phyloP scores from a whole-genome alignment of 2,329 filamentous ascomycete genomes.

The Microascus cirrosus region DNA sequence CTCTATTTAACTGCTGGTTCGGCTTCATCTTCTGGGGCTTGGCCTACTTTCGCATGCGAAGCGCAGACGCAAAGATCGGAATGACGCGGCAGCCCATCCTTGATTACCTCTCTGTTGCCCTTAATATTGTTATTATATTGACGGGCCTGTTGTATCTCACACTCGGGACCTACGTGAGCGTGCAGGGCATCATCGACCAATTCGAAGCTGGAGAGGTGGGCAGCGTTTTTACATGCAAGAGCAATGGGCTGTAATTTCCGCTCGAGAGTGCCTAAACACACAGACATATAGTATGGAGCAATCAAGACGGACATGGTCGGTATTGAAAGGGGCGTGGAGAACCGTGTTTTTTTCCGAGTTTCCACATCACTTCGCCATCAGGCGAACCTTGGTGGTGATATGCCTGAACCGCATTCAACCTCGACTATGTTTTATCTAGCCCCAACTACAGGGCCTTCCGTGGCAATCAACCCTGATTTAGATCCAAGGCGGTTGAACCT shows the following conservation, averaged over 20 bases:
- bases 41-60: constrained; percentile 66
- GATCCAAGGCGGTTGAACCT: constrained; percentile 21
- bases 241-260: constrained; percentile 45
- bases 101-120: constrained; percentile 39
- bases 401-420: too few relatives aligned
- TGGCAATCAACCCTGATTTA: not conserved
- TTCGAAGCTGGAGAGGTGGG: constrained; percentile 56
- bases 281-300: too few relatives aligned
- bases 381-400: too few relatives aligned
- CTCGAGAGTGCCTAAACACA: too few relatives aligned
- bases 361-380: too few relatives aligned
- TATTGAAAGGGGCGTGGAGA: too few relatives aligned
- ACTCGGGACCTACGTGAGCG: constrained; percentile 69
- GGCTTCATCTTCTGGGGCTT: constrained; percentile 94
- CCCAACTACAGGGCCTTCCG: too few relatives aligned
- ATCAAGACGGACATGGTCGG: too few relatives aligned
- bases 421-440: too few relatives aligned
- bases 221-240: constrained; percentile 63
- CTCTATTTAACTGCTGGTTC: constrained; percentile 85
- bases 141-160: constrained; percentile 73
- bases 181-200: constrained; percentile 63
- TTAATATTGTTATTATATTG: constrained; percentile 66
- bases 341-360: too few relatives aligned
- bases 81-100: constrained; percentile 35
- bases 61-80: constrained; percentile 33